Evolutionary conservation across 805 yeast species (phyloP).

Genomic region (Dipodascopsis uninucleata): DNA sequence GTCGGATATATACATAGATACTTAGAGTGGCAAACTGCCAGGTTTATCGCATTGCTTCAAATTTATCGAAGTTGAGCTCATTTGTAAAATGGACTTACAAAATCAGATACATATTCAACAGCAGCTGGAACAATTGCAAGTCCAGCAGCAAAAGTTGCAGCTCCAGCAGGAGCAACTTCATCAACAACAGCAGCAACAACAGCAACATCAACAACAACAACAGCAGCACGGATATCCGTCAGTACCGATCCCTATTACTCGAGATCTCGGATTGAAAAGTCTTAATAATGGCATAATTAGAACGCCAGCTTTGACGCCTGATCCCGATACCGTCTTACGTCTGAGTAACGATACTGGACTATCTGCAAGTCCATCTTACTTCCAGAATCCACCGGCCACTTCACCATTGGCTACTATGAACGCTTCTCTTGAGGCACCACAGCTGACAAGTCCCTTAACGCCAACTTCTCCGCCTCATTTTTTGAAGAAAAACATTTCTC

Average conservation of each 20-base stretch:
- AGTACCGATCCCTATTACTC: conserved; percentile 1
- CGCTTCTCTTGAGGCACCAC: too few relatives aligned
- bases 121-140: too few relatives aligned
- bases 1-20: too few relatives aligned
- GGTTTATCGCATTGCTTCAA: background rate
- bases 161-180: background rate
- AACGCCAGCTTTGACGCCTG: conserved; percentile 22
- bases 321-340: conserved; percentile 23
- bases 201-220: background rate
- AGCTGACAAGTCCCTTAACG: too few relatives aligned
- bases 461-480: too few relatives aligned
- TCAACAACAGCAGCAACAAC: conserved; percentile 1
- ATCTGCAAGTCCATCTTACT: too few relatives aligned
- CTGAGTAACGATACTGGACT: conserved; percentile 7
- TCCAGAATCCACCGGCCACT: too few relatives aligned
- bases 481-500: too few relatives aligned
- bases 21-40: background rate
- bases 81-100: background rate
- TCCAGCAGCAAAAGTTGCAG: background rate
- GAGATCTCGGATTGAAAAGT: background rate
- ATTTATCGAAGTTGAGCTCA: background rate
- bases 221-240: conserved; percentile 2
- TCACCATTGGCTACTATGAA: too few relatives aligned
- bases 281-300: conserved; percentile 15
- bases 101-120: too few relatives aligned